phyloP scores from a whole-genome alignment of 129 eudicot genomes.

The Flaveria robusta region DNA sequence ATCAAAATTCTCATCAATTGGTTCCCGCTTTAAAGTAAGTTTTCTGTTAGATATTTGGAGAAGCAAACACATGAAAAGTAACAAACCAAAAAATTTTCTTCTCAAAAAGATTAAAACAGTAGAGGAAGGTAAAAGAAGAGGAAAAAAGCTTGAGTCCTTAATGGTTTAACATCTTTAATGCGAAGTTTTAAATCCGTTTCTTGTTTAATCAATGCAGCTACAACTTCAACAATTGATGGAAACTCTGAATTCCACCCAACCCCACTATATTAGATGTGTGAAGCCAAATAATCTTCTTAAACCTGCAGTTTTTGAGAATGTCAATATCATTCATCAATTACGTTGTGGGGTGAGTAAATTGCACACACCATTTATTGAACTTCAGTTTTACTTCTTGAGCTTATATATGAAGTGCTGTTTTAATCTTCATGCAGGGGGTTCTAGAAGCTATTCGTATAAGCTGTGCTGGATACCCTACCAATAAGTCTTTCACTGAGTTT shows the following conservation, averaged over 20 bases:
- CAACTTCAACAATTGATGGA: conserved; percentile 96
- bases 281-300: conserved; percentile 88
- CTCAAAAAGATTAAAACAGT: not conserved
- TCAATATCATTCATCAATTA: conserved; percentile 84
- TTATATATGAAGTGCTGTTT: conserved; percentile 20
- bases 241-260: conserved; percentile 87
- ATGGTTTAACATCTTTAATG: conserved; percentile 19
- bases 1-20: conserved; percentile 84
- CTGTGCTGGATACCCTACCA: conserved; percentile 97
- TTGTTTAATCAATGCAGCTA: conserved; percentile 48
- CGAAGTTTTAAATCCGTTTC: conserved; percentile 14
- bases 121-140: conserved; percentile 8
- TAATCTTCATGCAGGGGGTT: conserved; percentile 70
- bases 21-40: conserved; percentile 92
- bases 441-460: conserved; percentile 98
- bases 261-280: conserved; percentile 95
- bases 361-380: conserved; percentile 1
- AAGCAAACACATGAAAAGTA: not conserved
- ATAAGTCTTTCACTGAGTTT: conserved; percentile 77
- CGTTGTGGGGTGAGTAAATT: conserved; percentile 94
- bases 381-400: not conserved
- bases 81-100: not conserved
- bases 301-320: conserved; percentile 89
- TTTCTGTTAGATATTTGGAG: not conserved
- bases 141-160: not conserved